phyloP scores from a whole-genome alignment of 164 flowering plant species.

The Aristolochia fimbriata region DNA sequence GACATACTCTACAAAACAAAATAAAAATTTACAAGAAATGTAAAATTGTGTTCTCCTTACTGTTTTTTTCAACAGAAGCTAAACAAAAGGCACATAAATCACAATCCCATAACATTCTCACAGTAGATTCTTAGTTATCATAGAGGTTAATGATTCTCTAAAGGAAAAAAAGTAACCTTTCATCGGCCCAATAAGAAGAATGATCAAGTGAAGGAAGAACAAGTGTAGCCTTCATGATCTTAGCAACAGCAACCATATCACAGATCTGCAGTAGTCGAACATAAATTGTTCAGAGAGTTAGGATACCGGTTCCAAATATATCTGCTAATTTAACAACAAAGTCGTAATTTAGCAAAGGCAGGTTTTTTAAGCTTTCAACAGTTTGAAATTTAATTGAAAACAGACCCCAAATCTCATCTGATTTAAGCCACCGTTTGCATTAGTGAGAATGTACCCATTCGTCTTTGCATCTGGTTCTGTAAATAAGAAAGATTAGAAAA shows the following conservation, averaged over 20 bases:
- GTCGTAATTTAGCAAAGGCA: slow-evolving; percentile 3
- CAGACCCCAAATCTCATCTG: slow-evolving; percentile 99
- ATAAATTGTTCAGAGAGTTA: slow-evolving; percentile 27
- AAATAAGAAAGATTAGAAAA: slow-evolving; percentile 7
- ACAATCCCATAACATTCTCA: no score
- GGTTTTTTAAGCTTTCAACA: no score
- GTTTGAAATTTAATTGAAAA: neutral
- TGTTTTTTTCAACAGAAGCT: no score
- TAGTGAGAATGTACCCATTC: slow-evolving; percentile 77
- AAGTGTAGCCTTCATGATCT: slow-evolving; percentile 93
- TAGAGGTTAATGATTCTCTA: no score
- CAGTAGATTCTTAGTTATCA: no score
- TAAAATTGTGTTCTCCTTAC: no score
- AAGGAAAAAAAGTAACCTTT: slow-evolving; percentile 36
- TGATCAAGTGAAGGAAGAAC: slow-evolving; percentile 99
- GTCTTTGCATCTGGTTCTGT: slow-evolving; percentile 64
- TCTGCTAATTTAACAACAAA: slow-evolving; percentile 10
- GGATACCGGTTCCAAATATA: neutral
- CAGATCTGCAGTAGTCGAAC: slow-evolving; percentile 82
- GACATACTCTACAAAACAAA: no score
- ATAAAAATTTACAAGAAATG: no score
- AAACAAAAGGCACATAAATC: no score
- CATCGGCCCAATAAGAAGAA: slow-evolving; percentile 95
- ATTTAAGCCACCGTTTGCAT: slow-evolving; percentile 98
- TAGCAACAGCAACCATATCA: slow-evolving; percentile 98